phyloP scores from a whole-genome alignment of 2,329 filamentous ascomycete genomes.

The Phoma herbarum region DNA sequence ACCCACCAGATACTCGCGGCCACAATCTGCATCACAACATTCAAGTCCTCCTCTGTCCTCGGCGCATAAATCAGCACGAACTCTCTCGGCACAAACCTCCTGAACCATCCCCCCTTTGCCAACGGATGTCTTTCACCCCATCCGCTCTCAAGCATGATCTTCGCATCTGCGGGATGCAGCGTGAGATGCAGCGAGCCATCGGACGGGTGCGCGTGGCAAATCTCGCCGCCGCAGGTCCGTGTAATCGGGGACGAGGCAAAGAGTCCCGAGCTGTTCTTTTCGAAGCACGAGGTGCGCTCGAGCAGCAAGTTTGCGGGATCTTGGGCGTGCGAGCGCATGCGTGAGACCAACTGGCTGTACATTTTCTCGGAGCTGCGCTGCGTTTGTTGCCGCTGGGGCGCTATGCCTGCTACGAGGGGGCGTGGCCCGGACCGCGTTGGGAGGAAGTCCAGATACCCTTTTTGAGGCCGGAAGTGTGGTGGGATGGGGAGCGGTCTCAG shows the following conservation, averaged over 20 bases:
- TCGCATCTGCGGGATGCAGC: slow-evolving; percentile 80
- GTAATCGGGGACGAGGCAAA: slow-evolving; percentile 74
- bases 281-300: slow-evolving; percentile 75
- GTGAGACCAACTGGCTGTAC: slow-evolving; percentile 44
- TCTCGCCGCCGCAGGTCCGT: slow-evolving; percentile 78
- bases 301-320: slow-evolving; percentile 43
- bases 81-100: slow-evolving; percentile 73
- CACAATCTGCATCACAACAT: slow-evolving; percentile 73
- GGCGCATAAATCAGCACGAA: slow-evolving; percentile 89
- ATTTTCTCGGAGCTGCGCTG: slow-evolving; percentile 67
- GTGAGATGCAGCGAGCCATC: slow-evolving; percentile 82
- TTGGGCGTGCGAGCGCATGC: slow-evolving; percentile 32
- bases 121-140: slow-evolving; percentile 79
- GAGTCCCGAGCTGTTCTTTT: slow-evolving; percentile 81
- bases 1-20: slow-evolving; percentile 78
- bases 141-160: slow-evolving; percentile 73
- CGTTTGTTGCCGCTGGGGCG: slow-evolving; percentile 80
- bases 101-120: slow-evolving; percentile 71
- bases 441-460: slow-evolving; percentile 68
- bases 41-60: slow-evolving; percentile 71
- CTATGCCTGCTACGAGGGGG: slow-evolving; percentile 76
- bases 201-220: slow-evolving; percentile 80
- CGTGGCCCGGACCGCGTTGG: slow-evolving; percentile 70
- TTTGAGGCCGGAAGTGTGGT: slow-evolving; percentile 60
- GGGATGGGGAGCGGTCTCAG: slow-evolving; percentile 66